These are phyloP conservation scores for Byssochlamys sp. DNA, from an alignment of 2,329 filamentous ascomycete species.

Conservation along the genomic window DNA sequence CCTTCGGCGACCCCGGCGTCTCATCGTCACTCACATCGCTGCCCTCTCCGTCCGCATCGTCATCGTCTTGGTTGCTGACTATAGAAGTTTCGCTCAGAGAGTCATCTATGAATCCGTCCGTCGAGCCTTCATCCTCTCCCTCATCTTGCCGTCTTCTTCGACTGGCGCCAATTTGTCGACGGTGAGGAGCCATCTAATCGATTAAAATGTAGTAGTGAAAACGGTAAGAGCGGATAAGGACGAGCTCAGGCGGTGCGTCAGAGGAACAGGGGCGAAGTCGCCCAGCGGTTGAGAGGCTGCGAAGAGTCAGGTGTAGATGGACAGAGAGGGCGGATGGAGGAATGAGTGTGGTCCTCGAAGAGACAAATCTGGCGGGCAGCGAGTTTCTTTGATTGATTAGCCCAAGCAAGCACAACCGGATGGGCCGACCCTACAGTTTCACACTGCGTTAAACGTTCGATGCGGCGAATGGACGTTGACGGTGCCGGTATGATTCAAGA, in stretches of 20 bases:
- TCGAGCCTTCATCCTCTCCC: slow-evolving; percentile 40
- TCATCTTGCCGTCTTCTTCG: slow-evolving; percentile 40
- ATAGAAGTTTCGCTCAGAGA: slow-evolving; percentile 54
- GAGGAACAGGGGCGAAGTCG: not conserved
- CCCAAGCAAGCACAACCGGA: slow-evolving; percentile 3
- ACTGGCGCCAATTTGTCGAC: slow-evolving; percentile 36
- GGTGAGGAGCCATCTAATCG: slow-evolving; percentile 32
- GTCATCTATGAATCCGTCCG: slow-evolving; percentile 47
- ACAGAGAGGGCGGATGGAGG: not conserved
- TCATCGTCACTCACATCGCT: slow-evolving; percentile 49
- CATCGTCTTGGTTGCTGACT: slow-evolving; percentile 48
- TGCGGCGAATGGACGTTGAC: not conserved
- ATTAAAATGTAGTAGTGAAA: not conserved
- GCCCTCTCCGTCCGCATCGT: slow-evolving; percentile 51
- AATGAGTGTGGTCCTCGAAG: slow-evolving; percentile 9
- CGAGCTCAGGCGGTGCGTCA: not conserved
- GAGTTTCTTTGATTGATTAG: slow-evolving; percentile 5
- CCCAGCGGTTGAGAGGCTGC: not conserved
- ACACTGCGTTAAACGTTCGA: not conserved
- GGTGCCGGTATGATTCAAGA: not conserved
- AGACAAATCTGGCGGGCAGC: slow-evolving; percentile 13
- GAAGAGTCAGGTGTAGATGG: not conserved
- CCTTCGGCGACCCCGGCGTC: slow-evolving; percentile 19
- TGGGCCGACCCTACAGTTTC: slow-evolving; percentile 9
- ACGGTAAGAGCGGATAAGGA: slow-evolving; percentile 1